Evolutionary conservation across 768 basidiomycete genomes (phyloP).

Genomic region (Crassisporium funariophilum): DNA sequence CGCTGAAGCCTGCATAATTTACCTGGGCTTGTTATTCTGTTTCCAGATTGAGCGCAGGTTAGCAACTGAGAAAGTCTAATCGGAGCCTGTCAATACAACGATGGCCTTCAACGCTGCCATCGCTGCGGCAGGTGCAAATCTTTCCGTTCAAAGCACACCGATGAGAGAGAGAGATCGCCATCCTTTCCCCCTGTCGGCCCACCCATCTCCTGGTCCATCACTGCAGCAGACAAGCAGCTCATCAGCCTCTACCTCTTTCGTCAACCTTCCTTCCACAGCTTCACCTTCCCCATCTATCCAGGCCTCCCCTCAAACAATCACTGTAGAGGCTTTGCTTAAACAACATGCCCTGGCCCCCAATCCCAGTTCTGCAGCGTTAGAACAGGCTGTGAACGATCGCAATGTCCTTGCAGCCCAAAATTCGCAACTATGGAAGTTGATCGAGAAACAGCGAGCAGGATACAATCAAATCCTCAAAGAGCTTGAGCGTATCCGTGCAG

Average conservation of each 20-base stretch:
- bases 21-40: too few relatives aligned
- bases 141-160: slow-evolving; percentile 24
- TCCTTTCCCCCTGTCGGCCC: slow-evolving; percentile 35
- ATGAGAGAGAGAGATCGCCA: slow-evolving; percentile 36
- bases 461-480: slow-evolving; percentile 83
- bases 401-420: slow-evolving; percentile 84
- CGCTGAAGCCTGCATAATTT: too few relatives aligned
- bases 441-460: slow-evolving; percentile 88
- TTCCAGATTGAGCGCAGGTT: too few relatives aligned
- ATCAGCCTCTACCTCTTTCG: slow-evolving; percentile 29
- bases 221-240: slow-evolving; percentile 24
- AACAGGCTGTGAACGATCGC: slow-evolving; percentile 76
- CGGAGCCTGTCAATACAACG: too few relatives aligned
- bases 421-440: slow-evolving; percentile 90
- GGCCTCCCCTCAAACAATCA: slow-evolving; percentile 41
- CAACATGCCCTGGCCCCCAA: slow-evolving; percentile 54
- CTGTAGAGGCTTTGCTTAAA: slow-evolving; percentile 56
- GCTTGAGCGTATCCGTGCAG: slow-evolving; percentile 78
- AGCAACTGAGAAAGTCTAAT: too few relatives aligned
- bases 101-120: slow-evolving; percentile 14
- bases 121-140: slow-evolving; percentile 1
- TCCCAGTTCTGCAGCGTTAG: slow-evolving; percentile 69
- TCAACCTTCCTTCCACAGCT: slow-evolving; percentile 31
- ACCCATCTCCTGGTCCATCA: slow-evolving; percentile 36
- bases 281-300: slow-evolving; percentile 35